Percentiles rank a stretch among this genome's conserved stretches.
phyloP scores from a whole-genome alignment of 2,329 filamentous ascomycete genomes.

The Akanthomyces uredinophilus region DNA sequence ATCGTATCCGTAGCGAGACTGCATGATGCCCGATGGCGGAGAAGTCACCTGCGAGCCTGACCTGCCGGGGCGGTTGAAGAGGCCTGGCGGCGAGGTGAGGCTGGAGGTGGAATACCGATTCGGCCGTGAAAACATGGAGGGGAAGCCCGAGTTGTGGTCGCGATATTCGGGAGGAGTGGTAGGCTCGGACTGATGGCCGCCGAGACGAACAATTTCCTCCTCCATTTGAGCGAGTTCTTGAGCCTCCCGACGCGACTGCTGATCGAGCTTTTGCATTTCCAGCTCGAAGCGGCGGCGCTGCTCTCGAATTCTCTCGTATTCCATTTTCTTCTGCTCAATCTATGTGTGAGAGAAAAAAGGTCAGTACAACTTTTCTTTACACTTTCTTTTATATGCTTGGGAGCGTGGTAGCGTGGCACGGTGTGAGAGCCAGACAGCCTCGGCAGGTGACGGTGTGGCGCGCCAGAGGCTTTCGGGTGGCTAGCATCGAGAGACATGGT shows the following conservation, averaged over 20 bases:
- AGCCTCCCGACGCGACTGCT: slow-evolving; percentile 77
- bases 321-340: slow-evolving; percentile 90
- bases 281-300: slow-evolving; percentile 86
- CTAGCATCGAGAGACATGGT: slow-evolving; percentile 1
- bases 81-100: slow-evolving; percentile 72
- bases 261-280: slow-evolving; percentile 84
- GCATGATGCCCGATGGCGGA: slow-evolving; percentile 60
- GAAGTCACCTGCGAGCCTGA: slow-evolving; percentile 78
- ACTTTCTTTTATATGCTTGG: neutral
- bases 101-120: slow-evolving; percentile 88
- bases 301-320: slow-evolving; percentile 86
- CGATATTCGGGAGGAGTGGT: slow-evolving; percentile 93
- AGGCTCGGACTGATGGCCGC: slow-evolving; percentile 84
- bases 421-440: neutral
- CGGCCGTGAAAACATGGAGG: slow-evolving; percentile 73
- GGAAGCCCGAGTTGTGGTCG: slow-evolving; percentile 65
- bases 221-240: slow-evolving; percentile 81
- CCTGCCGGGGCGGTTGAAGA: slow-evolving; percentile 67
- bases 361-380: slow-evolving; percentile 28
- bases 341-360: slow-evolving; percentile 33
- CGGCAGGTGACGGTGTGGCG: neutral
- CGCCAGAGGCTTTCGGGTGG: neutral
- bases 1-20: slow-evolving; percentile 50
- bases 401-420: neutral
- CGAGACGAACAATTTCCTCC: slow-evolving; percentile 62